Conservation (phyloP, 495 filamentous ascomycete species). For the Tuber calosporum region DNA sequence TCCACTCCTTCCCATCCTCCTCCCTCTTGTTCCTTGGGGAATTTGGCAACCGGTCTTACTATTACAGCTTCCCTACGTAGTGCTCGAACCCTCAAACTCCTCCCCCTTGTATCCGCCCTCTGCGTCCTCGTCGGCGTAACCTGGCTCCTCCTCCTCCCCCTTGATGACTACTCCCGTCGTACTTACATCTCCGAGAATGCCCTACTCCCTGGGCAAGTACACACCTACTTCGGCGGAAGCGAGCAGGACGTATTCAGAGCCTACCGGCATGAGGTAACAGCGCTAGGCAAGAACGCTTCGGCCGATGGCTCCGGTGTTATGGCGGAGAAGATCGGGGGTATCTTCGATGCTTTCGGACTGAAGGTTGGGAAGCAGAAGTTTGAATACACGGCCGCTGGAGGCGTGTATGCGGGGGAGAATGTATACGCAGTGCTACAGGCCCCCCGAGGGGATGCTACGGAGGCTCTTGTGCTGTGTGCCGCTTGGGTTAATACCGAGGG, state of each 20-base stretch:
- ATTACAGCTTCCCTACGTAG: constrained; percentile 47
- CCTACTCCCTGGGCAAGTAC: constrained; percentile 87
- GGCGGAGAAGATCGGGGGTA: constrained; percentile 58
- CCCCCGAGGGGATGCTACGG: constrained; percentile 92
- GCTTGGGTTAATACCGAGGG: constrained; percentile 79
- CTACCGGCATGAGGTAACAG: constrained; percentile 75
- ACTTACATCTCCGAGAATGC: constrained; percentile 99
- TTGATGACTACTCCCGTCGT: constrained; percentile 80
- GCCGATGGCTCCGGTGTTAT: constrained; percentile 22
- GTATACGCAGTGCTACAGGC: constrained; percentile 92
- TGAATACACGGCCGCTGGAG: constrained; percentile 65
- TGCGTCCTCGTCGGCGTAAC: constrained; percentile 80
- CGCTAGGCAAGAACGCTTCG: constrained; percentile 43
- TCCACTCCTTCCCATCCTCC: background rate
- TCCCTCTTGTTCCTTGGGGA: background rate
- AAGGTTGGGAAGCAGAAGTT: constrained; percentile 82
- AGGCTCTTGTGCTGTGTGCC: constrained; percentile 86
- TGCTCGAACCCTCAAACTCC: constrained; percentile 61
- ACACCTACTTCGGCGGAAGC: constrained; percentile 93
- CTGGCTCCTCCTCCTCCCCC: constrained; percentile 88
- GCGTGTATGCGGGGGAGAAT: constrained; percentile 74
- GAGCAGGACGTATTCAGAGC: constrained; percentile 93
- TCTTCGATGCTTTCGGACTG: constrained; percentile 68
- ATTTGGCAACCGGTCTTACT: background rate
- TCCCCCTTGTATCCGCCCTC: constrained; percentile 76